Evolutionary conservation across 768 basidiomycete species (phyloP).

Genomic region (Strobilomyces confusus): DNA sequence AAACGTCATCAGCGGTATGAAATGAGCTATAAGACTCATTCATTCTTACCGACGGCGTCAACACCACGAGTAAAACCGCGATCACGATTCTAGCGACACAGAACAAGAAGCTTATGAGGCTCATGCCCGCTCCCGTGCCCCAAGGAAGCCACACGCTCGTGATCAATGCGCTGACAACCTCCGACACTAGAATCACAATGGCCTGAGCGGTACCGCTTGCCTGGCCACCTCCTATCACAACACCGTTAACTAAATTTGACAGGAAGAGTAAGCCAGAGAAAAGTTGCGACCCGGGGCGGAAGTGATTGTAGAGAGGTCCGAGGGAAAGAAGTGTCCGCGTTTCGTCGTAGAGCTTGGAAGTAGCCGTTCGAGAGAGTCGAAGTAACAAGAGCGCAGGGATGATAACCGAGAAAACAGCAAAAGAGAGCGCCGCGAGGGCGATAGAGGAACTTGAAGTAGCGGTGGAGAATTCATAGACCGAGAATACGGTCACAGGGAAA

Average conservation of each 20-base stretch:
- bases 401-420: slow-evolving; percentile 73
- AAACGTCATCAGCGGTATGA: slow-evolving; percentile 10
- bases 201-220: slow-evolving; percentile 88
- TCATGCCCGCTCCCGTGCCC: slow-evolving; percentile 97
- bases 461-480: slow-evolving; percentile 58
- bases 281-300: slow-evolving; percentile 84
- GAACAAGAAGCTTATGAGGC: slow-evolving; percentile 88
- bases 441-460: slow-evolving; percentile 53
- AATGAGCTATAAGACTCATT: not conserved
- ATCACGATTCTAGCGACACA: slow-evolving; percentile 88
- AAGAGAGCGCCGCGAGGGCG: slow-evolving; percentile 77
- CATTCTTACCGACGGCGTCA: slow-evolving; percentile 76
- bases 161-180: slow-evolving; percentile 80
- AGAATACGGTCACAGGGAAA: slow-evolving; percentile 89
- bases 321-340: slow-evolving; percentile 86
- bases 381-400: slow-evolving; percentile 72
- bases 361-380: slow-evolving; percentile 75
- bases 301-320: slow-evolving; percentile 94
- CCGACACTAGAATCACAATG: slow-evolving; percentile 83
- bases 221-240: slow-evolving; percentile 88
- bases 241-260: slow-evolving; percentile 77
- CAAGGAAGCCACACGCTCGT: slow-evolving; percentile 96
- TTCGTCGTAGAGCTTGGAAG: slow-evolving; percentile 92
- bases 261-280: slow-evolving; percentile 81
- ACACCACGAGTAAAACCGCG: slow-evolving; percentile 84